Percentiles rank a stretch among this genome's conserved stretches.
phyloP scores from a whole-genome alignment of 2,329 filamentous ascomycete genomes.

The Penicillium sp. region DNA sequence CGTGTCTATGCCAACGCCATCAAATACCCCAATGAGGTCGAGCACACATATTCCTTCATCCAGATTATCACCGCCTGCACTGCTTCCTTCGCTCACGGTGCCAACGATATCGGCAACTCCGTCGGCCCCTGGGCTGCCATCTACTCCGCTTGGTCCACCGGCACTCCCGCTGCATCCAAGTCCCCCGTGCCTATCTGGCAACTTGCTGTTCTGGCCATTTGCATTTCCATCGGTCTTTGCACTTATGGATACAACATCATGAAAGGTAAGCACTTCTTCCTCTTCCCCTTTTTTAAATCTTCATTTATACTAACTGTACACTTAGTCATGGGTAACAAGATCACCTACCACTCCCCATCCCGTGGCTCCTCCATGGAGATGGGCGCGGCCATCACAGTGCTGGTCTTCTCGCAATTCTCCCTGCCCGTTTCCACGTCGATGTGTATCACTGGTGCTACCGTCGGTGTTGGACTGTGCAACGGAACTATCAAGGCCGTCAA shows the following conservation, averaged over 20 bases:
- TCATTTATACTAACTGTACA: slow-evolving; percentile 18
- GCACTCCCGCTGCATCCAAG: slow-evolving; percentile 60
- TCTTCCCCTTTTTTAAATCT: not conserved
- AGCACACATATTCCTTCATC: slow-evolving; percentile 58
- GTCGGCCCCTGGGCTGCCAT: slow-evolving; percentile 69
- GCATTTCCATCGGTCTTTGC: slow-evolving; percentile 65
- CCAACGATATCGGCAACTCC: slow-evolving; percentile 73
- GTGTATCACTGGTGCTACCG: slow-evolving; percentile 78
- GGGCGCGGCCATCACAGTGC: slow-evolving; percentile 72
- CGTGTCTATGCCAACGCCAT: slow-evolving; percentile 62
- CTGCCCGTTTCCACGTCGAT: slow-evolving; percentile 74
- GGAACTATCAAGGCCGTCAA: slow-evolving; percentile 70
- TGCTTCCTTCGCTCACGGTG: slow-evolving; percentile 61
- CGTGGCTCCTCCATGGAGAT: slow-evolving; percentile 71
- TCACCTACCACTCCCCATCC: slow-evolving; percentile 65
- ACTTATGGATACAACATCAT: slow-evolving; percentile 84
- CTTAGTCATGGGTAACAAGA: slow-evolving; percentile 75
- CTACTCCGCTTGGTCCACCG: slow-evolving; percentile 65
- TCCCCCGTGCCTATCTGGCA: slow-evolving; percentile 71
- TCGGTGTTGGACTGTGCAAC: slow-evolving; percentile 76
- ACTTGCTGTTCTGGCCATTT: slow-evolving; percentile 64
- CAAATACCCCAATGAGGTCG: slow-evolving; percentile 69
- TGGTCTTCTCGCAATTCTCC: slow-evolving; percentile 71
- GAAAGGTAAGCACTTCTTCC: slow-evolving; percentile 57
- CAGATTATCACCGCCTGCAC: slow-evolving; percentile 55